phyloP scores from a whole-genome alignment of 805 yeast genomes.

The Isabelozyma gotoi region DNA sequence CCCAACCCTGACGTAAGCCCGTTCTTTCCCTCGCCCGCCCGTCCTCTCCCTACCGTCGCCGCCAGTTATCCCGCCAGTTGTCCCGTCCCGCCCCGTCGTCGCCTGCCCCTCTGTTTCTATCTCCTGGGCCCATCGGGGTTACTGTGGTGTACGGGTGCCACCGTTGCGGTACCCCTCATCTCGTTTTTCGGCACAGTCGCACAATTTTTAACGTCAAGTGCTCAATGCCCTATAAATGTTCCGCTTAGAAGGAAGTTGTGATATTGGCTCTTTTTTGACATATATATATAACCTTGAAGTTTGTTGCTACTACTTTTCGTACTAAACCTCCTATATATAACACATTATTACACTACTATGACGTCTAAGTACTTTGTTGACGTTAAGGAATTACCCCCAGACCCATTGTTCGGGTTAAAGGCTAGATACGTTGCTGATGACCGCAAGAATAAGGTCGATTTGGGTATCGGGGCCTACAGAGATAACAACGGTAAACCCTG shows the following conservation, averaged over 20 bases:
- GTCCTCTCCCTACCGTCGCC: too few species aligned
- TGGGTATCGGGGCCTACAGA: constrained; percentile 82
- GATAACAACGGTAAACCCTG: constrained; percentile 70
- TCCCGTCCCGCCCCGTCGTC: too few species aligned
- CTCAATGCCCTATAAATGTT: background rate
- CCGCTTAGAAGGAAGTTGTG: constrained; percentile 1
- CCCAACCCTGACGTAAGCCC: too few species aligned
- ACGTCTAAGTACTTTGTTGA: constrained; percentile 40
- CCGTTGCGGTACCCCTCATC: too few species aligned
- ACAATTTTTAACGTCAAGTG: background rate
- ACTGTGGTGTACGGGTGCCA: too few species aligned
- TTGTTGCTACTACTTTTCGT: background rate
- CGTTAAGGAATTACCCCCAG: constrained; percentile 72
- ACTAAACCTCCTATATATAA: background rate
- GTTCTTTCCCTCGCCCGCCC: too few species aligned
- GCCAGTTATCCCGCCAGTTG: too few species aligned
- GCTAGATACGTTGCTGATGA: constrained; percentile 61
- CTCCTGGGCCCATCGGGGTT: background rate
- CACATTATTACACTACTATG: constrained; percentile 26
- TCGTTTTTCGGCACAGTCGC: background rate
- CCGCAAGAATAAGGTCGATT: constrained; percentile 70
- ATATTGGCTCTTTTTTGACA: background rate
- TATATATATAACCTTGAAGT: background rate
- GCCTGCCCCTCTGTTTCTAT: too few species aligned
- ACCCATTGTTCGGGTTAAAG: constrained; percentile 82